Evolutionary conservation across 352 stramenopile genomes (phyloP).

Genomic region (Phytophthora pini): DNA sequence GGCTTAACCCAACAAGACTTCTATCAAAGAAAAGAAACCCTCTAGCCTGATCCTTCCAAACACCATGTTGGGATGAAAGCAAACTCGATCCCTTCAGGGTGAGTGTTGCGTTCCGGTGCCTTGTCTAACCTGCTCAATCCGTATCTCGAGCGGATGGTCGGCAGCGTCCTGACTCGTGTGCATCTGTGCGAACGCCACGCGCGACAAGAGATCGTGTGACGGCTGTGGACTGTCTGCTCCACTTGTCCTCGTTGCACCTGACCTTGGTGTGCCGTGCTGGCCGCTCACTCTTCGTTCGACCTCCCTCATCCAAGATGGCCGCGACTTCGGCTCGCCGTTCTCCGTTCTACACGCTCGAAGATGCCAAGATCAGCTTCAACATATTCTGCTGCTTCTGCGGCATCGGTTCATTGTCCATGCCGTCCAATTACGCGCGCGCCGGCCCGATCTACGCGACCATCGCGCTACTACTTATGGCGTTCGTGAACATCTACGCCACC

Average conservation of each 20-base stretch:
- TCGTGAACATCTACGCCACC: constrained; percentile 67
- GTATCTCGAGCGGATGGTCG: constrained; percentile 32
- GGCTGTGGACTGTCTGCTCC: constrained; percentile 16
- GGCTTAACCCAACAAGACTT: constrained; percentile 31
- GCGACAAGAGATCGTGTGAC: constrained; percentile 25
- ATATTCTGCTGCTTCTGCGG: constrained; percentile 73
- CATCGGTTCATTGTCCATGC: constrained; percentile 74
- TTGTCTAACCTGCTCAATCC: constrained; percentile 20
- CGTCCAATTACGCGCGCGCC: constrained; percentile 66
- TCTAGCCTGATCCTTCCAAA: constrained; percentile 11
- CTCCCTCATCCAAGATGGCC: constrained; percentile 12
- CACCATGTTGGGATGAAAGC: constrained; percentile 20
- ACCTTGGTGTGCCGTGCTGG: background rate
- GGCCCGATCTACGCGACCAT: constrained; percentile 51
- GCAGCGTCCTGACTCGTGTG: constrained; percentile 17
- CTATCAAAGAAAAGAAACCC: constrained; percentile 17
- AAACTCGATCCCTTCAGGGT: background rate
- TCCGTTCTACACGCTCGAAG: constrained; percentile 54
- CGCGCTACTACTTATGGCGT: constrained; percentile 67
- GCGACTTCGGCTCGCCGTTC: constrained; percentile 6
- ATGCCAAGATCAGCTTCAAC: constrained; percentile 68
- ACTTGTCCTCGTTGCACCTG: constrained; percentile 30
- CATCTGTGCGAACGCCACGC: constrained; percentile 19
- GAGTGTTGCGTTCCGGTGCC: constrained; percentile 25
- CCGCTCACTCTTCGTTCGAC: constrained; percentile 28